Percentiles rank a stretch among this genome's conserved stretches.
These are phyloP conservation scores for Brassica juncea DNA, from an alignment of 345 rosid genomes.

Conservation along the genomic window DNA sequence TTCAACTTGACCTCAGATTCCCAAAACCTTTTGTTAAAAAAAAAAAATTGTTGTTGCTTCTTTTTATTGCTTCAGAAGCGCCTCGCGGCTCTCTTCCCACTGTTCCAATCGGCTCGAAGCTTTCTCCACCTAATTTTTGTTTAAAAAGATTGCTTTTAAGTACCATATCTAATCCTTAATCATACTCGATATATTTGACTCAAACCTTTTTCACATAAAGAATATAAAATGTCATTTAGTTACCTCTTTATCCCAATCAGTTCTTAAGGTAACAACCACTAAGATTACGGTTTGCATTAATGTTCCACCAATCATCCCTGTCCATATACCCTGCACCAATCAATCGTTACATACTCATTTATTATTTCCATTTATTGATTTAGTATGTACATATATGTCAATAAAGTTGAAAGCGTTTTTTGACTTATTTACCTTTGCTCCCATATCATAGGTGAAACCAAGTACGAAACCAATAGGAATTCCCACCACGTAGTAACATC, in stretches of 20 bases:
- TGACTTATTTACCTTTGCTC: conserved; percentile 51
- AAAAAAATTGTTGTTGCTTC: neutral
- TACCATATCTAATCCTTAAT: neutral
- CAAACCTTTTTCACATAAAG: neutral
- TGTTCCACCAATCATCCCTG: conserved; percentile 71
- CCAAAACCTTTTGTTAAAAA: neutral
- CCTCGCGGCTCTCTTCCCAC: conserved; percentile 66
- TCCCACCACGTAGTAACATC: conserved; percentile 69
- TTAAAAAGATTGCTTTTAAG: neutral
- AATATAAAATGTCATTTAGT: neutral
- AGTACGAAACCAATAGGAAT: conserved; percentile 61
- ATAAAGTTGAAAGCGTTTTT: neutral
- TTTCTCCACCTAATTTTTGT: conserved; percentile 57
- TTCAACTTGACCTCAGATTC: conserved; percentile 31
- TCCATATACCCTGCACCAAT: conserved; percentile 59
- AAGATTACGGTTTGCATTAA: conserved; percentile 57
- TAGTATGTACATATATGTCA: neutral
- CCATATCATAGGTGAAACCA: conserved; percentile 57
- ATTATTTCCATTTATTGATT: conserved; percentile 2
- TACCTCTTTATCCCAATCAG: conserved; percentile 73
- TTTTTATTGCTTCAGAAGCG: conserved; percentile 41
- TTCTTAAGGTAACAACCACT: conserved; percentile 47
- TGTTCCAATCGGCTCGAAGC: conserved; percentile 56
- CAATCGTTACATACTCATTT: neutral
- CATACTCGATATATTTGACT: neutral